Evolutionary conservation across 805 yeast genomes (phyloP).

Genomic region (Kazachstania taianensis): DNA sequence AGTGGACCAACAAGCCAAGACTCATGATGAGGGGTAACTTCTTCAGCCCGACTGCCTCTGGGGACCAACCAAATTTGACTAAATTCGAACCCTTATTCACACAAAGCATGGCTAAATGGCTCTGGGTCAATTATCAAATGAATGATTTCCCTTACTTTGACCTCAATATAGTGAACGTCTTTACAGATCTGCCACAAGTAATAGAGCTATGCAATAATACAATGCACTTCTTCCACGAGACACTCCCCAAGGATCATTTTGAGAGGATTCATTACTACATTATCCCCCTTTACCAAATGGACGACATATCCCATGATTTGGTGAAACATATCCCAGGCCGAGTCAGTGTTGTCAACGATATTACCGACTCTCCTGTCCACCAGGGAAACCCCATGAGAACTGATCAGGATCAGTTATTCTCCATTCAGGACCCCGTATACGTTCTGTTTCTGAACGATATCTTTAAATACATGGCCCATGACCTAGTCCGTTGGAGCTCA

Average conservation of each 20-base stretch:
- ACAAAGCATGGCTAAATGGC: constrained; percentile 53
- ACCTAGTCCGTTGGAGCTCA: constrained; percentile 13
- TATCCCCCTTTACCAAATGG: constrained; percentile 22
- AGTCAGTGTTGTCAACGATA: constrained; percentile 11
- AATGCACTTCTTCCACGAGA: constrained; percentile 14
- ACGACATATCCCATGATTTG: constrained; percentile 2
- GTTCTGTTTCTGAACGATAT: constrained; percentile 24
- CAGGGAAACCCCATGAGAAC: neutral
- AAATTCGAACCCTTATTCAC: constrained; percentile 5
- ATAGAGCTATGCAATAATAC: constrained; percentile 12
- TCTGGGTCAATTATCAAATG: constrained; percentile 59
- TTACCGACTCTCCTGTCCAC: constrained; percentile 10
- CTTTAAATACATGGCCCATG: constrained; percentile 19
- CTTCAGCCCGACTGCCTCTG: neutral
- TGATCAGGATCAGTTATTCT: constrained; percentile 3
- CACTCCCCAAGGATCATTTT: constrained; percentile 14
- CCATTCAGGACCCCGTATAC: constrained; percentile 24
- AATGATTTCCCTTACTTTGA: constrained; percentile 62
- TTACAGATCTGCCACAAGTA: constrained; percentile 21
- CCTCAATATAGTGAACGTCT: constrained; percentile 31
- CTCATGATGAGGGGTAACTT: constrained; percentile 3
- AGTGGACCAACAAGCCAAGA: constrained; percentile 1
- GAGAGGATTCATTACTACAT: constrained; percentile 18
- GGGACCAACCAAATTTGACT: neutral
- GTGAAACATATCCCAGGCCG: constrained; percentile 14